Conservation (phyloP, 257 asterid genomes). For the Lantana camara region DNA sequence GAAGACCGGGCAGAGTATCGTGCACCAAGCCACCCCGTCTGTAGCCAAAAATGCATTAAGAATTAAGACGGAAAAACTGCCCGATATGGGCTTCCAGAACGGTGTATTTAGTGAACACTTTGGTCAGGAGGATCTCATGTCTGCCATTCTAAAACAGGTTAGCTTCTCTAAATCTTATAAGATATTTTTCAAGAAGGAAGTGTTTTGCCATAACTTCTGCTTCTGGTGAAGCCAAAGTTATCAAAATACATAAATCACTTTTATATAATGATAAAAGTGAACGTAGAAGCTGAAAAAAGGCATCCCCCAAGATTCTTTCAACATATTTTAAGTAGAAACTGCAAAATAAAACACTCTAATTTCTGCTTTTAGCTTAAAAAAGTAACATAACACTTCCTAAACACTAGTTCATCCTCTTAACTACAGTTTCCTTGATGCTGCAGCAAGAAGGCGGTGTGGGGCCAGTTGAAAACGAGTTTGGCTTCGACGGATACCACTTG, state of each 20-base stretch:
- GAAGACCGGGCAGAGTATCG: slow-evolving; percentile 33
- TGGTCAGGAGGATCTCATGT: slow-evolving; percentile 86
- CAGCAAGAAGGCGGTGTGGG: slow-evolving; percentile 72
- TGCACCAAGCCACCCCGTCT: slow-evolving; percentile 39
- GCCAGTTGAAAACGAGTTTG: slow-evolving; percentile 64
- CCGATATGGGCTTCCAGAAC: slow-evolving; percentile 44
- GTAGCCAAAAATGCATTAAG: slow-evolving; percentile 39
- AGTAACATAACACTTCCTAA: too few species aligned
- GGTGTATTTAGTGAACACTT: slow-evolving; percentile 45
- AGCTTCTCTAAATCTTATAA: slow-evolving; percentile 8
- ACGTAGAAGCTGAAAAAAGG: too few species aligned
- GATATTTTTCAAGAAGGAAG: too few species aligned
- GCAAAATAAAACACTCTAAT: too few species aligned
- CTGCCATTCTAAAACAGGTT: slow-evolving; percentile 75
- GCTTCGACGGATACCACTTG: slow-evolving; percentile 60
- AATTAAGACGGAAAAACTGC: slow-evolving; percentile 55
- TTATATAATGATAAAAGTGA: too few species aligned
- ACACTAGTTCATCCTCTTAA: slow-evolving; percentile 13
- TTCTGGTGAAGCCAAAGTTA: too few species aligned
- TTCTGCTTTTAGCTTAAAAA: too few species aligned
- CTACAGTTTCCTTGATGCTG: background rate
- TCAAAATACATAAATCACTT: too few species aligned
- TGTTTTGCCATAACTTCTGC: too few species aligned
- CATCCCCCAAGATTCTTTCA: too few species aligned
- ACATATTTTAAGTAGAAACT: too few species aligned